Percentiles rank a stretch among this genome's conserved stretches.
Evolutionary conservation across 2,329 filamentous ascomycete genomes (phyloP).

Genomic region (Xylaria sp.): DNA sequence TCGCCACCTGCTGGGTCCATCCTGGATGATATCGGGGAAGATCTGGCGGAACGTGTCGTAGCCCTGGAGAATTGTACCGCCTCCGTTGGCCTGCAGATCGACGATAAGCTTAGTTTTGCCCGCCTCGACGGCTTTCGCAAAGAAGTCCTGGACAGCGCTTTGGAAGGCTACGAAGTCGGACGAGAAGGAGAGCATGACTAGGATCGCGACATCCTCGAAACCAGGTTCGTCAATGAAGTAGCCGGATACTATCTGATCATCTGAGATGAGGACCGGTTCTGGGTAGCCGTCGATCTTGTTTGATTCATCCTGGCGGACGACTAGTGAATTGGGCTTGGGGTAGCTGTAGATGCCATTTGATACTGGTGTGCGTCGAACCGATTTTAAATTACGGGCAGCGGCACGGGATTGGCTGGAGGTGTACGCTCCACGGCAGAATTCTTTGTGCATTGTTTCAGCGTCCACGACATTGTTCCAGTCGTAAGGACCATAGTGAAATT

Average conservation of each 20-base stretch:
- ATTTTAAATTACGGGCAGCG: slow-evolving; percentile 2
- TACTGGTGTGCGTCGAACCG: slow-evolving; percentile 11
- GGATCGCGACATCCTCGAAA: slow-evolving; percentile 34
- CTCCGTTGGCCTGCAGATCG: slow-evolving; percentile 33
- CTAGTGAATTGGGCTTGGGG: slow-evolving; percentile 15
- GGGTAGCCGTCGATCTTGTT: slow-evolving; percentile 33
- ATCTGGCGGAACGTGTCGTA: slow-evolving; percentile 37
- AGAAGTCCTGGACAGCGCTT: slow-evolving; percentile 31
- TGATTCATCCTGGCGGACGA: slow-evolving; percentile 15
- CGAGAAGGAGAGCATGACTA: slow-evolving; percentile 33
- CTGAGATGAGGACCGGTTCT: slow-evolving; percentile 30
- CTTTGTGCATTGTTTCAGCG: slow-evolving; percentile 33
- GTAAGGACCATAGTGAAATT: slow-evolving; percentile 29
- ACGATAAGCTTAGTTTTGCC: slow-evolving; percentile 36
- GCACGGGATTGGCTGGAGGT: slow-evolving; percentile 6
- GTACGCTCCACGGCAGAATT: slow-evolving; percentile 34
- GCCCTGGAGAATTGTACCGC: slow-evolving; percentile 33
- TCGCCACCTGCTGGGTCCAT: slow-evolving; percentile 31
- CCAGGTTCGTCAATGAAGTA: slow-evolving; percentile 35
- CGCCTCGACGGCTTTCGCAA: slow-evolving; percentile 28
- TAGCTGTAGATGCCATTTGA: slow-evolving; percentile 16
- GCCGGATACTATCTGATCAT: slow-evolving; percentile 30
- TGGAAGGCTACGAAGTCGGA: slow-evolving; percentile 28
- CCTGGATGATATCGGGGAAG: slow-evolving; percentile 35
- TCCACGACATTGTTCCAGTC: slow-evolving; percentile 32